Percentiles rank a stretch among this genome's conserved stretches.
phyloP scores from a whole-genome alignment of 108 stramenopile species.

The Phaeodactylum tricornutum region DNA sequence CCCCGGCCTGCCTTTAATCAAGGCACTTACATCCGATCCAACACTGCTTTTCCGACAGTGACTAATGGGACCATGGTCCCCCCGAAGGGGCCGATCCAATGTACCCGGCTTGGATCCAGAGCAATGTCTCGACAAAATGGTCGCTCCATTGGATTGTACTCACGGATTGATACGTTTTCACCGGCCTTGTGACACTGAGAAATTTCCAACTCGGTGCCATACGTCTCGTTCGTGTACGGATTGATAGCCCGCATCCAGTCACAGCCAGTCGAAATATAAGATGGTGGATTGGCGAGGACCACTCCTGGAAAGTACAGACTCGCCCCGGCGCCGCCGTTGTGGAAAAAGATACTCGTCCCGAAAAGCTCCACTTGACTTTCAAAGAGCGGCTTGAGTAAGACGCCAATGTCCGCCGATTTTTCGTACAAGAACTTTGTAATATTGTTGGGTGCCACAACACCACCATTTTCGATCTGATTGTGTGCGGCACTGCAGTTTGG shows the following conservation, averaged over 20 bases:
- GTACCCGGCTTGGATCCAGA: constrained; percentile 14
- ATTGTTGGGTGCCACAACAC: constrained; percentile 25
- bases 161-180: constrained; percentile 11
- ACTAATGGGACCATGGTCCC: not conserved
- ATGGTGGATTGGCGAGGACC: no score
- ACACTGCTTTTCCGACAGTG: constrained; percentile 25
- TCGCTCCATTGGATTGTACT: constrained; percentile 45
- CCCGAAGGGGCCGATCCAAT: constrained; percentile 14
- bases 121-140: constrained; percentile 33
- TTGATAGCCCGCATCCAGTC: constrained; percentile 42
- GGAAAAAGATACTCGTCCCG: constrained; percentile 29
- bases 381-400: constrained; percentile 28
- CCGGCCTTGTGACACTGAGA: constrained; percentile 22
- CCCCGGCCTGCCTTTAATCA: not conserved
- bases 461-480: constrained; percentile 36
- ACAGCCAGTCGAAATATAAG: constrained; percentile 33
- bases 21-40: constrained; percentile 25
- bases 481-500: constrained; percentile 52
- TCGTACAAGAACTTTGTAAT: constrained; percentile 14
- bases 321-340: constrained; percentile 36
- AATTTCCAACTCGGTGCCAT: constrained; percentile 35
- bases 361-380: constrained; percentile 23
- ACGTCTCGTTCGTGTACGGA: constrained; percentile 17
- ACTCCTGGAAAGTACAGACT: constrained; percentile 23
- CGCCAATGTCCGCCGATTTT: constrained; percentile 22